These are phyloP conservation scores for Evernia prunastri DNA, from an alignment of 495 filamentous ascomycete genomes.

Conservation along the genomic window DNA sequence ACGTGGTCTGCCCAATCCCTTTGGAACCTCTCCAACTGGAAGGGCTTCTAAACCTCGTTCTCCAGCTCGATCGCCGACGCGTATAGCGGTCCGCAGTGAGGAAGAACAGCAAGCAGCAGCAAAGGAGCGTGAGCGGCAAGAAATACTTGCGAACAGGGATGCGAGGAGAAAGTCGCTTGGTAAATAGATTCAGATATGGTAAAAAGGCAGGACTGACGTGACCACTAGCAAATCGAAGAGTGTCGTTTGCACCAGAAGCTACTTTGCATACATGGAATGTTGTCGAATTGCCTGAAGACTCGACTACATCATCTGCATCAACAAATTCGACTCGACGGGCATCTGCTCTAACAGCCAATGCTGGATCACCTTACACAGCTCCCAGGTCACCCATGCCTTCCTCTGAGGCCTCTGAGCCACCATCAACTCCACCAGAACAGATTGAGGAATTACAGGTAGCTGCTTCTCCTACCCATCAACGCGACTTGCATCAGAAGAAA, in stretches of 20 bases:
- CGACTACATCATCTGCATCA: conserved; percentile 74
- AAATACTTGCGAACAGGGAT: conserved; percentile 67
- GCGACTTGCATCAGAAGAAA: conserved; percentile 60
- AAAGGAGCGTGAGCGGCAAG: conserved; percentile 59
- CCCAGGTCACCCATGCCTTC: conserved; percentile 35
- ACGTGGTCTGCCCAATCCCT: conserved; percentile 43
- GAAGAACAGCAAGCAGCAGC: conserved; percentile 76
- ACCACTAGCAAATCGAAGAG: conserved; percentile 51
- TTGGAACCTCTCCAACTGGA: conserved; percentile 22
- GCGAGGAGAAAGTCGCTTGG: conserved; percentile 83
- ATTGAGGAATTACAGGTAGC: conserved; percentile 51
- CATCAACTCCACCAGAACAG: conserved; percentile 57
- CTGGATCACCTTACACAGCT: conserved; percentile 42
- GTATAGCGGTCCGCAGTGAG: conserved; percentile 54
- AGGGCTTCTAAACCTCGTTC: conserved; percentile 24
- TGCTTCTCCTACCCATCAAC: conserved; percentile 64
- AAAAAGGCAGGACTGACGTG: background rate
- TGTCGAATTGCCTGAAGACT: conserved; percentile 79
- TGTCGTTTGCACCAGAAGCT: conserved; percentile 95
- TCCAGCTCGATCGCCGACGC: conserved; percentile 37
- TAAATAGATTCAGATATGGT: conserved; percentile 25
- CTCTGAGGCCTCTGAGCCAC: conserved; percentile 53
- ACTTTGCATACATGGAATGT: conserved; percentile 98
- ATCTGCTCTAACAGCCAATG: conserved; percentile 48
- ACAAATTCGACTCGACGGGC: conserved; percentile 62